Evolutionary conservation across 495 filamentous ascomycete species (phyloP).

Genomic region (Lophiotrema nucula): DNA sequence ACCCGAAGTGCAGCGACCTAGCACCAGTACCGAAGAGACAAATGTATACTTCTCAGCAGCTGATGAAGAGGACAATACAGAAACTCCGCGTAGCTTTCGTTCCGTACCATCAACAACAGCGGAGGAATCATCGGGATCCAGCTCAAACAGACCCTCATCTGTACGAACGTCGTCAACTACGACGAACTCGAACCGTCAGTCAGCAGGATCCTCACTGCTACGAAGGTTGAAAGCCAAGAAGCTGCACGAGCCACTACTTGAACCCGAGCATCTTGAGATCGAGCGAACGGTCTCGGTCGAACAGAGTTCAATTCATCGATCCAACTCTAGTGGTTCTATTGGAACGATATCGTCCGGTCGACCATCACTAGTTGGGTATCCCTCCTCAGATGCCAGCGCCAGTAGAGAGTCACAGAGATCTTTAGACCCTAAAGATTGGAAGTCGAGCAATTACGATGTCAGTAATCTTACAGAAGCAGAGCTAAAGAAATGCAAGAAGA

Average conservation of each 20-base stretch:
- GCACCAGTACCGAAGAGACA: not conserved
- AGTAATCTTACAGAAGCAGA: slow-evolving; percentile 31
- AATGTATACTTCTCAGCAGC: not conserved
- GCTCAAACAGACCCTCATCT: not conserved
- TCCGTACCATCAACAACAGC: no score
- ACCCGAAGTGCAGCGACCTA: no score
- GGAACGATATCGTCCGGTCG: slow-evolving; percentile 7
- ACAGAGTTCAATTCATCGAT: not conserved
- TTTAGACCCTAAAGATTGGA: slow-evolving; percentile 25
- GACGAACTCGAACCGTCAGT: not conserved
- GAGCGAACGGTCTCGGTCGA: slow-evolving; percentile 3
- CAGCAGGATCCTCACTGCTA: not conserved
- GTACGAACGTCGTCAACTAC: not conserved
- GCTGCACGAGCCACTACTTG: not conserved
- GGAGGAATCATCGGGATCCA: not conserved
- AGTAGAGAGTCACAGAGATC: not conserved
- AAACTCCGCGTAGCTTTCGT: not conserved
- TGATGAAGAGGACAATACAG: not conserved
- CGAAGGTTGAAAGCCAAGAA: slow-evolving; percentile 6
- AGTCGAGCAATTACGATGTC: slow-evolving; percentile 34
- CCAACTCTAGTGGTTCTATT: slow-evolving; percentile 1
- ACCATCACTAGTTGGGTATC: not conserved
- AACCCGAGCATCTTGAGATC: slow-evolving; percentile 4
- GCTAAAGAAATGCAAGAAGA: slow-evolving; percentile 37
- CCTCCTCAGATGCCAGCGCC: not conserved